A percentile compares a stretch with the other conserved stretches of the same genome.
These are phyloP conservation scores for Berkeleyomyces basicola DNA, from an alignment of 2,329 filamentous ascomycete species.

Conservation along the genomic window DNA sequence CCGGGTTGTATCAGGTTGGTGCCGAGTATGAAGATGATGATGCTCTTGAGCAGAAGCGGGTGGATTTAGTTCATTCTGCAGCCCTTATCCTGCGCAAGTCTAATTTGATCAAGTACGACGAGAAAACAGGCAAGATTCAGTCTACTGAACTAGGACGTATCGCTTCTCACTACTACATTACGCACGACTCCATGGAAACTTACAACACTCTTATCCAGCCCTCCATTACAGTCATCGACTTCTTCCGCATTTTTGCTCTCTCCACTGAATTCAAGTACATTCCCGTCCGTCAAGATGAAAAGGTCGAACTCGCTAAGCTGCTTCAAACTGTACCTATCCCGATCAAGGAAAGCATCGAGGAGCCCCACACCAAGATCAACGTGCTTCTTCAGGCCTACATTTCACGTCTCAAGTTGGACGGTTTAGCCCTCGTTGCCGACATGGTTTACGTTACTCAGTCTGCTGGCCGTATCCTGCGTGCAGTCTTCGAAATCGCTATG, in stretches of 20 bases:
- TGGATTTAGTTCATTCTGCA: constrained; percentile 93
- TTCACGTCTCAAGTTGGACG: constrained; percentile 82
- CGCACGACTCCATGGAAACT: constrained; percentile 86
- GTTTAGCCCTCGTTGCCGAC: constrained; percentile 90
- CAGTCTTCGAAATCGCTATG: constrained; percentile 92
- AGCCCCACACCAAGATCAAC: constrained; percentile 95
- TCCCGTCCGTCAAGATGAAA: constrained; percentile 91
- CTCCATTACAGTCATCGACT: constrained; percentile 79
- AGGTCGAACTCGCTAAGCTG: constrained; percentile 85
- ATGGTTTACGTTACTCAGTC: constrained; percentile 98
- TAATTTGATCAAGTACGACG: constrained; percentile 85
- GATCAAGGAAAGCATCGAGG: constrained; percentile 94
- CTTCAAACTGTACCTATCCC: constrained; percentile 82
- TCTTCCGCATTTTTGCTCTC: constrained; percentile 90
- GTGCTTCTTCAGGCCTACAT: constrained; percentile 94
- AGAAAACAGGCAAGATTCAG: constrained; percentile 75
- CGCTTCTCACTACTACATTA: constrained; percentile 97
- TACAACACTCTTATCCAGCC: constrained; percentile 94
- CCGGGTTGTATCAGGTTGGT: constrained; percentile 86
- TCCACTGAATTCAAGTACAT: constrained; percentile 99
- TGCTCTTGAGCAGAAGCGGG: constrained; percentile 83
- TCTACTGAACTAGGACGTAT: constrained; percentile 89
- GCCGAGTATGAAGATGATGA: constrained; percentile 90
- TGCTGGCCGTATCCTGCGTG: constrained; percentile 84
- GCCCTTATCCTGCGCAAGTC: constrained; percentile 75